Base-by-base conservation (phyloP, 1,139 yeast species). In the Debaryomyces psychrophilus region DNA sequence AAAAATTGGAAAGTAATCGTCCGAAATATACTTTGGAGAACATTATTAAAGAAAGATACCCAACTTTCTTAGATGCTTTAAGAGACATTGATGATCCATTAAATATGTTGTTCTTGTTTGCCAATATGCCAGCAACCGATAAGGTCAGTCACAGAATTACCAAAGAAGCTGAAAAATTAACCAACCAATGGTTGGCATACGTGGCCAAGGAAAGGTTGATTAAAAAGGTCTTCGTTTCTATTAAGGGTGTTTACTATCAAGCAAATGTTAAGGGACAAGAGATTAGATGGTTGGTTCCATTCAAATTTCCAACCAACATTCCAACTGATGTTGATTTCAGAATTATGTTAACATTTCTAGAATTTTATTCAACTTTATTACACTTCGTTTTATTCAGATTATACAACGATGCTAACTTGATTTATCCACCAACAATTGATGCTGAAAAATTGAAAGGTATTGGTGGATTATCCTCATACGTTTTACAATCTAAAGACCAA, bases 211-310 rank as follows among this genome's bases (percentile, higher is more conserved):
- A 92, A 64, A 79, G 90, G 60, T 73, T 85, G 25, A 73, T 93
- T 55, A 83, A 85, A 58, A 93, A 93, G 66, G 97, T 92, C 8
- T 93, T 93, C 70, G 97, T 93, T 31, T 88, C 97, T 45, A 93
- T 93, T 64, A 93, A 95, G 69, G 99, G 99, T 71, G 95, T 92
- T 20, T 93, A 93, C 69, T 95, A 93, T 65, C 92, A 92, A 67
- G 98, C 97, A 33, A 81, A 68, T 51, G 84, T 93, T 40, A 84
- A 81, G 65, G 99, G 99, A 50, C 97, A 92, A 67, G 96, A 89
- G 56, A 78, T 93, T 43, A 82, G 95, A 72, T 93, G 99, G 99
- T 80, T 93, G 53, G 96, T 90, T 42, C 99, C 99, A 23, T 93
- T 86, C 79, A 92, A 90, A 67, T 93, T 92, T 73, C 97, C 99